Evolutionary conservation across 2,329 filamentous ascomycete species (phyloP).

Genomic region (Alternaria panax): DNA sequence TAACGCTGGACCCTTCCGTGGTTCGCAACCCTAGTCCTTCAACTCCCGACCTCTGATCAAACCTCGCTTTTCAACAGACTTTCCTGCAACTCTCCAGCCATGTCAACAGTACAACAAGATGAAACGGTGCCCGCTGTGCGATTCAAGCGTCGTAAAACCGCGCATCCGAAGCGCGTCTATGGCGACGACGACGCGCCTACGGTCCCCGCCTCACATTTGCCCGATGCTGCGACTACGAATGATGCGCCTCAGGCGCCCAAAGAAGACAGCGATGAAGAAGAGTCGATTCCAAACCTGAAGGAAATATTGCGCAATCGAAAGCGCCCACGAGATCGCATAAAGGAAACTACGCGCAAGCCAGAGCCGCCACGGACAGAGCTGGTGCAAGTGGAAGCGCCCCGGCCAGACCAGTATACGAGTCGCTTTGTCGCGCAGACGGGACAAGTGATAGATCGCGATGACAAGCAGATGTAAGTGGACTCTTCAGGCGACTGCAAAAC

Average conservation of each 20-base stretch:
- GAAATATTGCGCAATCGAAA: constrained; percentile 44
- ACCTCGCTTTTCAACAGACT: constrained; percentile 4
- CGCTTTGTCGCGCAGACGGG: constrained; percentile 79
- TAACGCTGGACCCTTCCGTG: constrained; percentile 6
- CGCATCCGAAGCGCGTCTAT: constrained; percentile 34
- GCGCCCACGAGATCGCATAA: constrained; percentile 35
- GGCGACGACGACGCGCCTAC: constrained; percentile 21
- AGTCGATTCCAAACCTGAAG: constrained; percentile 33
- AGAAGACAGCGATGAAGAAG: constrained; percentile 23
- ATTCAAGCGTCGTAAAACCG: constrained; percentile 45
- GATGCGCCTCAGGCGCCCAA: constrained; percentile 18
- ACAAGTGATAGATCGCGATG: constrained; percentile 66
- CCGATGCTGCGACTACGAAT: constrained; percentile 11
- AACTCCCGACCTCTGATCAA: not conserved
- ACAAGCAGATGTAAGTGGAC: constrained; percentile 78
- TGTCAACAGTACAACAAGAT: constrained; percentile 26
- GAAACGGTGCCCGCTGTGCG: constrained; percentile 26
- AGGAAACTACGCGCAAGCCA: constrained; percentile 29
- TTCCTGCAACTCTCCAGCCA: constrained; percentile 11
- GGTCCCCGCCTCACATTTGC: constrained; percentile 4
- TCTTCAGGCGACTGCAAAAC: not conserved
- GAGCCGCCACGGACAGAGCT: constrained; percentile 26
- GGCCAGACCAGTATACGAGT: constrained; percentile 29
- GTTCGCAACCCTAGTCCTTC: constrained; percentile 10
- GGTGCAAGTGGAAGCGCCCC: constrained; percentile 28